These are phyloP conservation scores for Lichina pygmaea DNA, from an alignment of 495 filamentous ascomycete genomes.

Conservation along the genomic window DNA sequence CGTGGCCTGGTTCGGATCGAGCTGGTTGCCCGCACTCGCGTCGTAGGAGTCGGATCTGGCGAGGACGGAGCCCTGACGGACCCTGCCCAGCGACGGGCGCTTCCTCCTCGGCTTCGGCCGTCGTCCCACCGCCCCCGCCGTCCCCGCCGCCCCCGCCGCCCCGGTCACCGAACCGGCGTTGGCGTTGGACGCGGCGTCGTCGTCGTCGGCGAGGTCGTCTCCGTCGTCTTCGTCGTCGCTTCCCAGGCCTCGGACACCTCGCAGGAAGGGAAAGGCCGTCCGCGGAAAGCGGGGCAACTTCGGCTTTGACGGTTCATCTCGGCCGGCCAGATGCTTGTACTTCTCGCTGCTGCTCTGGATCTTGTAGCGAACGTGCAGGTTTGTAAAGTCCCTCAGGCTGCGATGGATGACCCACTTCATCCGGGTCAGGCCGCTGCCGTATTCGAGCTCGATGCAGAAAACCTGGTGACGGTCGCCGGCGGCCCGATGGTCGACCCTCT, in stretches of 20 bases:
- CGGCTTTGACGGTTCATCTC: constrained; percentile 22
- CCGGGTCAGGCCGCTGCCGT: constrained; percentile 77
- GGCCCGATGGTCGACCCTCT: constrained; percentile 11
- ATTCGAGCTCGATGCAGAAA: constrained; percentile 84
- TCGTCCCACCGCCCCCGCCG: constrained; percentile 29
- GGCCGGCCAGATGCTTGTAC: constrained; percentile 30
- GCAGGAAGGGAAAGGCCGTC: constrained; percentile 56
- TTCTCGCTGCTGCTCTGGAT: constrained; percentile 56
- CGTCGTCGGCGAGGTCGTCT: constrained; percentile 19
- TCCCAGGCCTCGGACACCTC: constrained; percentile 52
- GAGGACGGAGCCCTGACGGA: constrained; percentile 28
- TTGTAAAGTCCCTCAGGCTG: constrained; percentile 67
- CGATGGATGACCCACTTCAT: constrained; percentile 95
- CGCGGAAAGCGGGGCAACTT: constrained; percentile 75
- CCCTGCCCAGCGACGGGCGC: constrained; percentile 29
- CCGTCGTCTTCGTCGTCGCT: constrained; percentile 64
- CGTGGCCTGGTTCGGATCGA: constrained; percentile 15
- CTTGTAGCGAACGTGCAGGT: constrained; percentile 82
- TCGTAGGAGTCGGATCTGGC: constrained; percentile 12
- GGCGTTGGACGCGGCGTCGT: constrained; percentile 64
- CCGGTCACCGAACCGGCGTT: constrained; percentile 13
- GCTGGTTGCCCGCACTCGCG: constrained; percentile 15
- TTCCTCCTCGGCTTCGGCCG: constrained; percentile 29
- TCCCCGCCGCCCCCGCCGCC: constrained; percentile 28
- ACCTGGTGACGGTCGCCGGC: constrained; percentile 56